Evolutionary conservation across 2,329 filamentous ascomycete genomes (phyloP), one percentile per base, ranked within the genome.

Genomic region (Cyphellophora attinorum): DNA sequence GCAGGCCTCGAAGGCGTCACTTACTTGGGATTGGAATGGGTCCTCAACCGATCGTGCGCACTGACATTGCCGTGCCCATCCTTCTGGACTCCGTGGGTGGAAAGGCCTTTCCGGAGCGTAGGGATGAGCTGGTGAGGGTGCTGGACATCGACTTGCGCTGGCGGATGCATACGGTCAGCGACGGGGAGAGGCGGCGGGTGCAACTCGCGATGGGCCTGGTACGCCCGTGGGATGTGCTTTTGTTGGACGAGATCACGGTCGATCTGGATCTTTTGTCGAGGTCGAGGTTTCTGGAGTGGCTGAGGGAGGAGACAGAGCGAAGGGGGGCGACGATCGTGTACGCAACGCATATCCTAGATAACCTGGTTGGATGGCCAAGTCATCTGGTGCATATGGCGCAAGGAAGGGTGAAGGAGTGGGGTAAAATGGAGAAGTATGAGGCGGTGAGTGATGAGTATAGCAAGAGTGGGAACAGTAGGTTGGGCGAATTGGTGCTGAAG

Each of bases 1-100:
- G 74, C 86, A 21, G 77, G 80, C 8, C 76, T 95, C 17, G 84
- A 94, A 61, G 91, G 91, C 42, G 89, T 98, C 19, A 96, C 89
- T 14, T 98, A 98, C 60, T 81, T 98, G 5, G 91, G 91, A 1
- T 76, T 95, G 1, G 91, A 98, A 68, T 98, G 91, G 91, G 91
- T 96, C 3, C 74, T 98, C 6, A 96, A 96, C 85, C 84, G 31
- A 93, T 96, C 51, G 91, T 96, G 31, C 82, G 89, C 33, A 93
- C 81, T 18, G 91, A 98, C 60, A 94, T 98, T 48, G 85, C 85
- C 39, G 89, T 98, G 3, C 74, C 72, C 3, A 88, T 93, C 46
- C 75, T 98, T 5, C 76, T 98, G 16, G 66, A 76, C 31, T 85
- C 79, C 2, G 84, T 98, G 0, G 91, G 91, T 41, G 91, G 91